Percentiles rank a stretch among this genome's conserved stretches.
phyloP scores from a whole-genome alignment of 108 stramenopile genomes.

The Conticribra guillardii region DNA sequence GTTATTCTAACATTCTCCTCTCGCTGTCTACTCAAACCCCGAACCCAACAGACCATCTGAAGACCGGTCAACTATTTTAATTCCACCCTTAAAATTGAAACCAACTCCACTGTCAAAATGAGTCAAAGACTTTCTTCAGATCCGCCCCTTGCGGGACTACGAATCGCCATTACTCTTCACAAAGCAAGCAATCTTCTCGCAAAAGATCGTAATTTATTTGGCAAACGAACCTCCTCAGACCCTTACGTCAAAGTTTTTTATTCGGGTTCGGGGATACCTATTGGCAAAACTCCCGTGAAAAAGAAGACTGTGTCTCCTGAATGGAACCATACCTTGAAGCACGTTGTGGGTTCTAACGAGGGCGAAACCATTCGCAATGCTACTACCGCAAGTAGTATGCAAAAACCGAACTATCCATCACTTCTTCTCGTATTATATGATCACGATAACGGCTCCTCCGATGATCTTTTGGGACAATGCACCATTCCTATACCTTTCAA shows the following conservation, averaged over 20 bases:
- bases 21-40: too few relatives aligned
- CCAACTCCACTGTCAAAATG: constrained; percentile 1
- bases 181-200: constrained; percentile 43
- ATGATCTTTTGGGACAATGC: constrained; percentile 49
- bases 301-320: constrained; percentile 42
- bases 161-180: constrained; percentile 7
- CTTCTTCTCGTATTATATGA: constrained; percentile 39
- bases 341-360: constrained; percentile 4
- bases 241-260: constrained; percentile 42
- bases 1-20: too few relatives aligned
- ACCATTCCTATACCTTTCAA: constrained; percentile 17
- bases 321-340: constrained; percentile 40
- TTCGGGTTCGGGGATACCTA: background rate
- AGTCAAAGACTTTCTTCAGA: constrained; percentile 3
- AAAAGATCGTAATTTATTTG: constrained; percentile 46
- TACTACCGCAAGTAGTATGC: background rate
- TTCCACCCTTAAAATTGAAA: too few relatives aligned
- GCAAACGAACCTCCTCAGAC: constrained; percentile 50
- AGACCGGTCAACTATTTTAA: too few relatives aligned
- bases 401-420: background rate
- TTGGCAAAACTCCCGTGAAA: constrained; percentile 41
- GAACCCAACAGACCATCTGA: too few relatives aligned
- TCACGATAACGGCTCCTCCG: constrained; percentile 14
- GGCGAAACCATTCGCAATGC: constrained; percentile 11
- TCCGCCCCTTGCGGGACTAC: constrained; percentile 25